Evolutionary conservation across 2,329 filamentous ascomycete species (phyloP), one percentile per base, ranked within the genome.

Genomic region (Aspergillaceae sp.): DNA sequence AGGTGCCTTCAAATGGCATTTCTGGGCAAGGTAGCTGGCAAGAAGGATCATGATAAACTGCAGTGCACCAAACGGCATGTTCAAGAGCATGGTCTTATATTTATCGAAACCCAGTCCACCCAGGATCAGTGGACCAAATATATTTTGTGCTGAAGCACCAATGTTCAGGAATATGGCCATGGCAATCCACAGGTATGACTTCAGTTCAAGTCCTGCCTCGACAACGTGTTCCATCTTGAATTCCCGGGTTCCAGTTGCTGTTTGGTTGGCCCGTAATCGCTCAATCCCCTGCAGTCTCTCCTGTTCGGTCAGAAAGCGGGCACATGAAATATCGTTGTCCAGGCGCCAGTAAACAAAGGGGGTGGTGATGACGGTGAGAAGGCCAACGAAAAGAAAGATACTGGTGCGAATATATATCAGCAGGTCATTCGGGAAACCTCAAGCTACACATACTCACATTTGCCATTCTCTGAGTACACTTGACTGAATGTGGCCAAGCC

Each of bases 11-110:
- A 78, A 57, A 1, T 73, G 73, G 32, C 74, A 74, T 8, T 72
- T 76, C 46, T 79, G 74, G 0, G 79, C 79, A 0, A 80, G 70
- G 51, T 73, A 84, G 0, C 80, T 80, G 0, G 74, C 71, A 4
- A 76, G 58, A 2, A 85, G 62, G 47, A 85, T 82, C 41, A 82
- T 66, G 6, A 80, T 56, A 30, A 78, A 69, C 59, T 85, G 82
- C 4, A 84, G 61, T 0, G 73, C 74, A 1, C 82, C 82, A 49
- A 84, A 84, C 0, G 82, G 82, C 52, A 85, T 84, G 57, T 82
- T 84, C 11, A 85, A 71, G 3, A 85, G 65, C 3, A 76, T 79
- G 0, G 79, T 78, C 2, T 56, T 68, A 61, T 74, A 78, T 45
- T 76, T 75, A 59, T 80, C 73, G 50, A 77, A 82, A 0, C 79